Percentiles rank a stretch among this genome's conserved stretches.
These are phyloP conservation scores for Musa troglodytarum DNA, from an alignment of 176 grass and related monocot genomes.

Conservation along the genomic window DNA sequence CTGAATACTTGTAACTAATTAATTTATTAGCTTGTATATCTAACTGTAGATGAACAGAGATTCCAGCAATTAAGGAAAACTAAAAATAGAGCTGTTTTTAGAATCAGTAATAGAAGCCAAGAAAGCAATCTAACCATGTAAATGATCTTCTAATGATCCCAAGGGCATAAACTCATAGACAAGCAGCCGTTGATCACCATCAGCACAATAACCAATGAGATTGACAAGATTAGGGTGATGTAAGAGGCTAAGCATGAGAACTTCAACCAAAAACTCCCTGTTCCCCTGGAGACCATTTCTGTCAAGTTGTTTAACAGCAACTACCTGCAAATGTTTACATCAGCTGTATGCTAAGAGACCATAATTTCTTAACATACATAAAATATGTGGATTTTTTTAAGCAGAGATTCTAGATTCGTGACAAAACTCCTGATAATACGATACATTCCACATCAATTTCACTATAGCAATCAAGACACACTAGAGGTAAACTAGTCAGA, in stretches of 20 bases:
- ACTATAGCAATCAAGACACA: neutral
- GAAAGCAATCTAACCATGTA: slow-evolving; percentile 45
- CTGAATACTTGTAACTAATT: neutral
- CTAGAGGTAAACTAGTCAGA: neutral
- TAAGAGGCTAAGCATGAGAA: slow-evolving; percentile 94
- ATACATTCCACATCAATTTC: neutral
- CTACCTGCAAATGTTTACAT: slow-evolving; percentile 34
- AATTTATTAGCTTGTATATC: neutral
- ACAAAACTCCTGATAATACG: neutral
- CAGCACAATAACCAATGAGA: slow-evolving; percentile 93
- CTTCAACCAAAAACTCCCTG: slow-evolving; percentile 98
- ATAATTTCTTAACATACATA: neutral
- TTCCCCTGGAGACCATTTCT: slow-evolving; percentile 97
- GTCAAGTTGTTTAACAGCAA: slow-evolving; percentile 96
- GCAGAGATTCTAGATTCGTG: neutral
- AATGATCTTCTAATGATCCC: slow-evolving; percentile 89
- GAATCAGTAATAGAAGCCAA: neutral
- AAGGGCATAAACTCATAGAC: slow-evolving; percentile 90
- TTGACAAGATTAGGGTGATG: slow-evolving; percentile 90
- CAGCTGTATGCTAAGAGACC: neutral
- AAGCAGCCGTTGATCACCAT: slow-evolving; percentile 93
- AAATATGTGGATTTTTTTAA: neutral
- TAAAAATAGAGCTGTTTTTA: neutral
- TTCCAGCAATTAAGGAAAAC: neutral
- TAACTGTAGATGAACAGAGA: neutral